Evolutionary conservation across 2,329 filamentous ascomycete species (phyloP).

Genomic region (Alternaria hordeiaustralica): DNA sequence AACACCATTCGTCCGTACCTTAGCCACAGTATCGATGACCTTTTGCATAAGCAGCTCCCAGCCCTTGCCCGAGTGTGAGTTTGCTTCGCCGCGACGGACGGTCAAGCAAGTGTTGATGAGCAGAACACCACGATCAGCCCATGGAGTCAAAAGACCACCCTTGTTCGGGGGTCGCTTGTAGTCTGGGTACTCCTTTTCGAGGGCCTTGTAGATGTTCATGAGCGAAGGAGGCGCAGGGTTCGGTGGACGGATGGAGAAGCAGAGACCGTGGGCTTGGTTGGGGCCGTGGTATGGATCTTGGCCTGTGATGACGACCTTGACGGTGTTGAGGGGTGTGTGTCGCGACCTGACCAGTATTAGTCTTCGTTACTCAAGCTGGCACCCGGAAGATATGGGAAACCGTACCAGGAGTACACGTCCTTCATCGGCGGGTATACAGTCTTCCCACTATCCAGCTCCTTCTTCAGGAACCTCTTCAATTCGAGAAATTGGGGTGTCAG

Average conservation of each 20-base stretch:
- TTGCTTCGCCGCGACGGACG: constrained; percentile 86
- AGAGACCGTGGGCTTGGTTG: constrained; percentile 95
- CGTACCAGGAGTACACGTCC: constrained; percentile 94
- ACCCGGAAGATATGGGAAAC: not conserved
- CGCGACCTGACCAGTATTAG: constrained; percentile 73
- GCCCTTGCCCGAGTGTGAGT: constrained; percentile 82
- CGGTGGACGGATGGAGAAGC: constrained; percentile 91
- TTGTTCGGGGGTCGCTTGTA: constrained; percentile 79
- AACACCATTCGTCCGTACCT: constrained; percentile 77
- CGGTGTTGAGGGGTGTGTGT: constrained; percentile 84
- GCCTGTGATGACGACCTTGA: constrained; percentile 92
- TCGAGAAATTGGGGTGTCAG: constrained; percentile 79
- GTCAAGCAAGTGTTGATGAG: constrained; percentile 95
- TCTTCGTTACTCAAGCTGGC: not conserved
- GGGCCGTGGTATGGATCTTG: constrained; percentile 97
- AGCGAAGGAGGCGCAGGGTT: constrained; percentile 88
- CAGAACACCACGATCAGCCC: constrained; percentile 91
- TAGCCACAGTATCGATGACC: constrained; percentile 85
- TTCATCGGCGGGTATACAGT: constrained; percentile 86
- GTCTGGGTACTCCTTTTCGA: constrained; percentile 85
- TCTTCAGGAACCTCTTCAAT: constrained; percentile 84
- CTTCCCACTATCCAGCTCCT: constrained; percentile 74
- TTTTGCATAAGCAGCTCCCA: constrained; percentile 95
- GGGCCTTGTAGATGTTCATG: constrained; percentile 88
- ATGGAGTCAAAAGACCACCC: constrained; percentile 84